Conservation (phyloP, 306 rosid species). For the Lupinus albus region DNA sequence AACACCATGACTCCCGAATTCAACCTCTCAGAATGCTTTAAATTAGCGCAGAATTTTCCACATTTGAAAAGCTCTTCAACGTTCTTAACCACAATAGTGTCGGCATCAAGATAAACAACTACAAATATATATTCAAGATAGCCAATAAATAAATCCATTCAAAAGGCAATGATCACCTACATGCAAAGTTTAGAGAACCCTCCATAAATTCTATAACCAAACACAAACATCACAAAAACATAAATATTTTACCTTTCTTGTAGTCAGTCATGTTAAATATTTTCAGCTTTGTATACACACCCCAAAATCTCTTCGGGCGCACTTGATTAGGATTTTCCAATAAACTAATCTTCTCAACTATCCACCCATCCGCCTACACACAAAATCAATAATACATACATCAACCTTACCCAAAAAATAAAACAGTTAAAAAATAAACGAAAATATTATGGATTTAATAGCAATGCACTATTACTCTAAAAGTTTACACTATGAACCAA, state of each 20-base stretch:
- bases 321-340: constrained; percentile 93
- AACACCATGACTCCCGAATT: constrained; percentile 92
- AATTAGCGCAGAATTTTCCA: constrained; percentile 82
- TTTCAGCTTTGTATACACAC: constrained; percentile 95
- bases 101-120: constrained; percentile 93
- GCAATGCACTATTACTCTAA: too few species aligned
- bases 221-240: background rate
- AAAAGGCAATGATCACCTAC: constrained; percentile 17
- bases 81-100: constrained; percentile 76
- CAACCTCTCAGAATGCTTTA: constrained; percentile 94
- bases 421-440: background rate
- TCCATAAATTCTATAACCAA: constrained; percentile 26
- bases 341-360: constrained; percentile 86
- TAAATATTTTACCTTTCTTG: constrained; percentile 65
- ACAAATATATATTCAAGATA: constrained; percentile 34
- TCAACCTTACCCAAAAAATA: constrained; percentile 21
- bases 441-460: too few species aligned
- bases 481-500: too few species aligned
- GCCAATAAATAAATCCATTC: constrained; percentile 31
- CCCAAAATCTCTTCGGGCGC: constrained; percentile 94
- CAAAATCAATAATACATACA: constrained; percentile 3
- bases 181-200: background rate
- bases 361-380: constrained; percentile 96
- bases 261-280: constrained; percentile 93
- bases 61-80: constrained; percentile 86